Base-by-base conservation (phyloP, 148 eudicot genomes). In the Gaultheria prostrata region DNA sequence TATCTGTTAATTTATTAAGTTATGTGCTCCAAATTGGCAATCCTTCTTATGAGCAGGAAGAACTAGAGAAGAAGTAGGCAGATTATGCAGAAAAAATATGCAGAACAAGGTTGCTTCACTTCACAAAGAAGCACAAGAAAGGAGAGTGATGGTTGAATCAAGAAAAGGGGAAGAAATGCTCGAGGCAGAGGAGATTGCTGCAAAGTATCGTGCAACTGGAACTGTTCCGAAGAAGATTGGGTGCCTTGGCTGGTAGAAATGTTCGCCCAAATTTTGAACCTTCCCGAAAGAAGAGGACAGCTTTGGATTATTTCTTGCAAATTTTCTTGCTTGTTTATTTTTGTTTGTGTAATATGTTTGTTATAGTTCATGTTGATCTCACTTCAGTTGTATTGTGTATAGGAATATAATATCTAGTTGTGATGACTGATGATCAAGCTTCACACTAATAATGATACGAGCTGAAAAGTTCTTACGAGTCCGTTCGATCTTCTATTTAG, bases 21-120 rank as follows among this genome's bases (percentile, higher is more conserved):
- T 67, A 3, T 46, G 11, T 26, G 6, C 63, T 59, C 30, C 70
- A 51, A 51, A 35, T 48, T 18, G 7, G 10, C 48, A 18, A 33
- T 15, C 14, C 56, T 82, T 3, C 15, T 13, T 54, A 39, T 85
- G 85, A 76, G 85, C 90, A 95, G 98, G 94, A 95, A 87, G 78
- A 87, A 67, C 83, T 93, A 28, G 95, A 92, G 86, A 93, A 81
- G 88, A 95, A 94, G 88, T 92, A 91, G 80, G 98, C 97, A 6
- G 94, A 89, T 65, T 89, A 91, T 50, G 90, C 87, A 17, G 97
- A 94, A 79, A 92, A 89, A 49, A 89, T 88, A 89, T 88, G 91
- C 92, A 86, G 65, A 93, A 95, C 90, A 87, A 86, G 88, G 82
- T 85, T 14, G 98, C 95, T 28, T 72, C 59, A 33, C 46, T 91